Percentiles rank a stretch among this genome's conserved stretches.
These are phyloP conservation scores for Hericium alpestre DNA, from an alignment of 768 basidiomycete species.

Conservation along the genomic window DNA sequence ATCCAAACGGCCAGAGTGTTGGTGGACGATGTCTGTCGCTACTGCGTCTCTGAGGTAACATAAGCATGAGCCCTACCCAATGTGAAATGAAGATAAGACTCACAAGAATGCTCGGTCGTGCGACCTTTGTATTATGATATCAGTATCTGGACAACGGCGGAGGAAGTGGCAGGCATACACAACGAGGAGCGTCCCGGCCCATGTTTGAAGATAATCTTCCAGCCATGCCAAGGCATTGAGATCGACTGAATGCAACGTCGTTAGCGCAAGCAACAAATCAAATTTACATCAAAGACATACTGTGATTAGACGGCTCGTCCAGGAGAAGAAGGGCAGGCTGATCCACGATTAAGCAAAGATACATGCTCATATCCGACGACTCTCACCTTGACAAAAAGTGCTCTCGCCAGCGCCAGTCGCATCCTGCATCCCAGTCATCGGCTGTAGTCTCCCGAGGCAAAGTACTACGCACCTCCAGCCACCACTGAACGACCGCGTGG, in stretches of 20 bases:
- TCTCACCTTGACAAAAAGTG: conserved; percentile 85
- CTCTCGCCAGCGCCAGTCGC: conserved; percentile 90
- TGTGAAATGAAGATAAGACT: conserved; percentile 12
- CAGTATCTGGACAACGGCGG: neutral
- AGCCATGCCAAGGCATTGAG: conserved; percentile 95
- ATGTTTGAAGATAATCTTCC: conserved; percentile 94
- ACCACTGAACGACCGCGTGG: conserved; percentile 83
- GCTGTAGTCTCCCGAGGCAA: neutral
- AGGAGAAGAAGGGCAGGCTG: conserved; percentile 69
- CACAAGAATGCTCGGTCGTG: conserved; percentile 96
- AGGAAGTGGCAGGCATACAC: conserved; percentile 47
- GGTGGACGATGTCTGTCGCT: conserved; percentile 97
- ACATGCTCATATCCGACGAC: neutral
- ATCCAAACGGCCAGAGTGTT: conserved; percentile 84
- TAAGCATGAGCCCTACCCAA: neutral
- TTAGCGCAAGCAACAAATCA: neutral
- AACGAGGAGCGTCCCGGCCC: conserved; percentile 84
- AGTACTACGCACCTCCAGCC: conserved; percentile 68
- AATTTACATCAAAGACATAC: conserved; percentile 29
- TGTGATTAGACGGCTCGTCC: conserved; percentile 96
- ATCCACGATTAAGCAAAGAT: neutral
- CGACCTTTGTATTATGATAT: conserved; percentile 40
- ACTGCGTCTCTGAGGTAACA: conserved; percentile 62
- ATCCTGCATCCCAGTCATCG: conserved; percentile 42
- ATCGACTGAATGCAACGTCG: conserved; percentile 47